Evolutionary conservation across 2,329 filamentous ascomycete genomes (phyloP).

Genomic region (Phyllachora maydis): DNA sequence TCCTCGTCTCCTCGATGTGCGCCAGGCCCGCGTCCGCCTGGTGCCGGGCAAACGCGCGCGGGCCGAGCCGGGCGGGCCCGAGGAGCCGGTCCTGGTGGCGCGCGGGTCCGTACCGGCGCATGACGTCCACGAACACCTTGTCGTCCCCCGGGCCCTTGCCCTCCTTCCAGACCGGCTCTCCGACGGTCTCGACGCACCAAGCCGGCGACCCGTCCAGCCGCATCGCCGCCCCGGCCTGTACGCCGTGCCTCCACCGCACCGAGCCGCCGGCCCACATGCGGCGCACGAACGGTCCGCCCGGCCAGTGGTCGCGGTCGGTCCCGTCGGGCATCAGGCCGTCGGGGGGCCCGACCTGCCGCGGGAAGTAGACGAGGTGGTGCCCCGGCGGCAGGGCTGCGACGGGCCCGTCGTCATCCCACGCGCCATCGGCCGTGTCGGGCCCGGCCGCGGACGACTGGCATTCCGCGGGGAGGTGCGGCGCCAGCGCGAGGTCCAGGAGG

Average conservation of each 20-base stretch:
- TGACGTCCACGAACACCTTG: conserved; percentile 30
- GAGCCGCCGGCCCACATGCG: conserved; percentile 86
- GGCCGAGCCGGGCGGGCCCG: too few relatives aligned
- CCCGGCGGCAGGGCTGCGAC: conserved; percentile 32
- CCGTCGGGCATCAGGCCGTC: conserved; percentile 57
- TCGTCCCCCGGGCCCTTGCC: conserved; percentile 13
- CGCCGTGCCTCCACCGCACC: background rate
- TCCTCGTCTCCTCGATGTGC: conserved; percentile 24
- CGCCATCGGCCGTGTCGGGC: too few relatives aligned
- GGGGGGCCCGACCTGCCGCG: conserved; percentile 32
- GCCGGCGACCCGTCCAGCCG: conserved; percentile 16
- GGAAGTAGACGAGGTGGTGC: conserved; percentile 79
- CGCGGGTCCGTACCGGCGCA: conserved; percentile 26
- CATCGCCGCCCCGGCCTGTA: conserved; percentile 8
- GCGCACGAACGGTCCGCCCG: conserved; percentile 48
- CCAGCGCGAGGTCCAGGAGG: conserved; percentile 42
- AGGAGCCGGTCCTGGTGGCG: too few relatives aligned
- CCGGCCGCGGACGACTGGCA: conserved; percentile 10
- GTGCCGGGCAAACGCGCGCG: conserved; percentile 1
- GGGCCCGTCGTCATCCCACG: too few relatives aligned
- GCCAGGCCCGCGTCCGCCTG: conserved; percentile 1
- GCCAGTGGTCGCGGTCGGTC: conserved; percentile 61
- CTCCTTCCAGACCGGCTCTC: conserved; percentile 7
- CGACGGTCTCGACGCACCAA: conserved; percentile 24
- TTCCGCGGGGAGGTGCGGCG: conserved; percentile 7